Conservation (phyloP, 345 rosid genomes). For the Syzygium grande region DNA sequence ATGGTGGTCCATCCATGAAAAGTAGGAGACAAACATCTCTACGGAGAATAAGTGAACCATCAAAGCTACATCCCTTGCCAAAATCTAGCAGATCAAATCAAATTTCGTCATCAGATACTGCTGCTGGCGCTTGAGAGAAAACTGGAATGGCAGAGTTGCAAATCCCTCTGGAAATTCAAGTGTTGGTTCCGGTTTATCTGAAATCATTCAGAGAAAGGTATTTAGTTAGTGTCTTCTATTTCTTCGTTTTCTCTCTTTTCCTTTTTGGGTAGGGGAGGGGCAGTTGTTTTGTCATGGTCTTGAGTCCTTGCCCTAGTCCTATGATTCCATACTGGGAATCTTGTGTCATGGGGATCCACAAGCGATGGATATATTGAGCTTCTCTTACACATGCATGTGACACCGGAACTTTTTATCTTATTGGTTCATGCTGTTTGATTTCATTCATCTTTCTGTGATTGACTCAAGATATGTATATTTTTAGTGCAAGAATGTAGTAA, state of each 20-base stretch:
- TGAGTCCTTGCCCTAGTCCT: neutral
- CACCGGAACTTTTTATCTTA: neutral
- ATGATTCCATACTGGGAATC: neutral
- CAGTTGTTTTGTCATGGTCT: neutral
- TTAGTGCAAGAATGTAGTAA: constrained; percentile 86
- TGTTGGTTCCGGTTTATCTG: constrained; percentile 62
- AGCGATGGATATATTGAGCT: neutral
- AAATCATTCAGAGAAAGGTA: constrained; percentile 78
- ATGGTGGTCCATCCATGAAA: constrained; percentile 56
- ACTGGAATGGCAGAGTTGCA: constrained; percentile 47
- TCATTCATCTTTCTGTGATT: neutral
- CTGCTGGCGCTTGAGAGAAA: constrained; percentile 48
- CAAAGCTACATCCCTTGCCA: constrained; percentile 60
- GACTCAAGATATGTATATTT: constrained; percentile 1
- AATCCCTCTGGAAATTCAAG: constrained; percentile 39
- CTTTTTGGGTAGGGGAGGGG: neutral
- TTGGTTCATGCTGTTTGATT: neutral
- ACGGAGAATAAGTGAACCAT: constrained; percentile 56
- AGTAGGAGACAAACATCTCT: constrained; percentile 48
- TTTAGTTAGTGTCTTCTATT: neutral
- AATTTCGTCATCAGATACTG: constrained; percentile 42
- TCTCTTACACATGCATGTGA: neutral
- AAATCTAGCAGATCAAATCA: constrained; percentile 60
- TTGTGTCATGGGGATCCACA: neutral
- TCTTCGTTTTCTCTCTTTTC: neutral